phyloP scores from a whole-genome alignment of 257 asterid species.

The Solanum sitiens region DNA sequence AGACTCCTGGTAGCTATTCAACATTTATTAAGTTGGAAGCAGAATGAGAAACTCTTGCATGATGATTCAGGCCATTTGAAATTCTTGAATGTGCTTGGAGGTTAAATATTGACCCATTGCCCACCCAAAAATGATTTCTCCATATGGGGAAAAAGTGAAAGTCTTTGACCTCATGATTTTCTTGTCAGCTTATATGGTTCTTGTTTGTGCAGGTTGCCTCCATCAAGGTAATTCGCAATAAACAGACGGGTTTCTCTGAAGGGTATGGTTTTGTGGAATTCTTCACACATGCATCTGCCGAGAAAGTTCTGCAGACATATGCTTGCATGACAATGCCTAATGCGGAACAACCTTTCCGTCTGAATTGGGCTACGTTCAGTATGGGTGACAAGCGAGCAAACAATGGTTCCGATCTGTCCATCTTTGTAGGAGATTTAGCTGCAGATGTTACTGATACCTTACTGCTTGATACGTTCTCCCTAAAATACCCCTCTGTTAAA shows the following conservation, averaged over 20 bases:
- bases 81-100: neutral
- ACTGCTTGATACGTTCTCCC: constrained; percentile 63
- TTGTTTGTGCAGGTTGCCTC: constrained; percentile 55
- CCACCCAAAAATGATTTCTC: neutral
- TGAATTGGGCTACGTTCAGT: constrained; percentile 97
- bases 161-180: neutral
- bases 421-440: constrained; percentile 93
- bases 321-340: constrained; percentile 65
- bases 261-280: constrained; percentile 96
- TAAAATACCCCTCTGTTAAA: constrained; percentile 75
- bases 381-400: constrained; percentile 78
- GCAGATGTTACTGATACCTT: constrained; percentile 83
- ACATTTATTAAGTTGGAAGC: neutral
- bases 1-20: neutral
- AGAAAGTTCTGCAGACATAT: constrained; percentile 63
- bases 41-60: neutral
- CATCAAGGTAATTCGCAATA: constrained; percentile 84
- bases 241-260: constrained; percentile 78
- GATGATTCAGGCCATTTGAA: neutral
- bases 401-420: constrained; percentile 74
- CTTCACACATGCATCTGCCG: constrained; percentile 70
- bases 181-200: neutral
- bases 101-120: neutral
- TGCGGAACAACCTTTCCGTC: constrained; percentile 70
- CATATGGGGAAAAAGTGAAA: neutral